phyloP scores from a whole-genome alignment of 192 early-diverging fungal genomes.

The Coemansia sp. region DNA sequence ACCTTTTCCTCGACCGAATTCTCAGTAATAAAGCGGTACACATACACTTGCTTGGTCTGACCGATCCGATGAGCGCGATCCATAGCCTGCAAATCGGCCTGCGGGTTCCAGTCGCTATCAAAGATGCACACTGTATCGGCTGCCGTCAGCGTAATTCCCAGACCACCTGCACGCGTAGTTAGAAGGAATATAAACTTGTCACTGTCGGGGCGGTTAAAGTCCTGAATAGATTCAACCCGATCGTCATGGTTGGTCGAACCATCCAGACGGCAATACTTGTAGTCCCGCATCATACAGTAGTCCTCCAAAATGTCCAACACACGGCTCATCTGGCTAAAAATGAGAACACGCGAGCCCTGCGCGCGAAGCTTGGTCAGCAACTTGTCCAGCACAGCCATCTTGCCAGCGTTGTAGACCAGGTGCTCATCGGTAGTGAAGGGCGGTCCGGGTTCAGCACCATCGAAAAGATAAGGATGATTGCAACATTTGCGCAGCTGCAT shows the following conservation, averaged over 20 bases:
- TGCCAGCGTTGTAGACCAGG: slow-evolving; percentile 89
- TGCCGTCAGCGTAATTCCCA: slow-evolving; percentile 95
- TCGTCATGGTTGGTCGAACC: slow-evolving; percentile 95
- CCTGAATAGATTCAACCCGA: slow-evolving; percentile 88
- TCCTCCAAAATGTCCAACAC: slow-evolving; percentile 98
- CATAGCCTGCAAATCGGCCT: slow-evolving; percentile 89
- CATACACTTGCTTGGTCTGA: slow-evolving; percentile 96
- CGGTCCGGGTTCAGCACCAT: slow-evolving; percentile 91
- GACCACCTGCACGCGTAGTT: slow-evolving; percentile 94
- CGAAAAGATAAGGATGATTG: slow-evolving; percentile 90
- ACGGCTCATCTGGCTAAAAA: slow-evolving; percentile 99
- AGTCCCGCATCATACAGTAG: slow-evolving; percentile 89
- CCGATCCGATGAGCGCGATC: slow-evolving; percentile 99
- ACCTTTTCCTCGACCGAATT: slow-evolving; percentile 98
- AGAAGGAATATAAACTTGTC: slow-evolving; percentile 95
- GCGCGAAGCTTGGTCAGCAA: slow-evolving; percentile 76
- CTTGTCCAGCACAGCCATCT: slow-evolving; percentile 92
- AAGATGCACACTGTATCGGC: slow-evolving; percentile 96
- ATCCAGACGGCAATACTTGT: slow-evolving; percentile 95
- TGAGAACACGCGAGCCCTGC: slow-evolving; percentile 89
- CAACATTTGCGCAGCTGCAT: slow-evolving; percentile 93
- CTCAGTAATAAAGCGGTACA: slow-evolving; percentile 96
- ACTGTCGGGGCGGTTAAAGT: slow-evolving; percentile 86
- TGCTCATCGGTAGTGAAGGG: slow-evolving; percentile 97
- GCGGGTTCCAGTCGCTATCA: slow-evolving; percentile 96